Conservation (phyloP, 768 basidiomycete genomes). For the Lactarius hengduanensis region DNA sequence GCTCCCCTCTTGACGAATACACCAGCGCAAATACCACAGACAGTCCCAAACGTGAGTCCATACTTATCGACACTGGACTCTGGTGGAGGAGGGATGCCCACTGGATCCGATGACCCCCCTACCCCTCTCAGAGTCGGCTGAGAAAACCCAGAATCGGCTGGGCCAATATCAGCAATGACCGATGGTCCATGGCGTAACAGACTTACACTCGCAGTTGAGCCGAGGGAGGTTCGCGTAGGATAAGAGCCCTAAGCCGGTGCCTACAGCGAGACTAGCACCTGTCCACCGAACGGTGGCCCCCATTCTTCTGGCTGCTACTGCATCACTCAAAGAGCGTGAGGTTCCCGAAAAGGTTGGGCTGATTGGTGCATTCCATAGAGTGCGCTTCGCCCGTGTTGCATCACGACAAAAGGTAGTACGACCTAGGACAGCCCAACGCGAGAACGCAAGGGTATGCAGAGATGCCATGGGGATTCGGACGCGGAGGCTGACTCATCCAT, state of each 20-base stretch:
- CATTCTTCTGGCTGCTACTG: not conserved
- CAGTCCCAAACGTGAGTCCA: conserved; percentile 86
- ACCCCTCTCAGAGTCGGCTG: conserved; percentile 7
- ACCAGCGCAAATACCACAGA: conserved; percentile 85
- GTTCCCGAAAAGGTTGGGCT: not conserved
- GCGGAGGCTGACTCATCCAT: not conserved
- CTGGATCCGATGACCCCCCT: not conserved
- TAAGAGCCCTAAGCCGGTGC: conserved; percentile 18
- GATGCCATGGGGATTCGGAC: conserved; percentile 20
- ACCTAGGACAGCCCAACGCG: conserved; percentile 1
- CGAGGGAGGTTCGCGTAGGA: conserved; percentile 8
- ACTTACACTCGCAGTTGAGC: conserved; percentile 24
- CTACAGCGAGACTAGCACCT: conserved; percentile 13
- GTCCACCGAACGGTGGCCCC: not conserved
- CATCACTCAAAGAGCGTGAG: not conserved
- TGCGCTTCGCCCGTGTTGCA: not conserved
- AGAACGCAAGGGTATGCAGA: conserved; percentile 15
- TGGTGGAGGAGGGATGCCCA: conserved; percentile 52
- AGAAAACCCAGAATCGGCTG: not conserved
- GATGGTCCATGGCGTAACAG: not conserved
- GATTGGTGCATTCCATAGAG: not conserved
- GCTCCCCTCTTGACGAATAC: conserved; percentile 96
- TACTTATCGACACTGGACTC: conserved; percentile 73
- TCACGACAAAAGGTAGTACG: conserved; percentile 1
- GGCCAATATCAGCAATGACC: not conserved